Base-by-base conservation (phyloP, 495 filamentous ascomycete genomes). In the Neurospora sp. region DNA sequence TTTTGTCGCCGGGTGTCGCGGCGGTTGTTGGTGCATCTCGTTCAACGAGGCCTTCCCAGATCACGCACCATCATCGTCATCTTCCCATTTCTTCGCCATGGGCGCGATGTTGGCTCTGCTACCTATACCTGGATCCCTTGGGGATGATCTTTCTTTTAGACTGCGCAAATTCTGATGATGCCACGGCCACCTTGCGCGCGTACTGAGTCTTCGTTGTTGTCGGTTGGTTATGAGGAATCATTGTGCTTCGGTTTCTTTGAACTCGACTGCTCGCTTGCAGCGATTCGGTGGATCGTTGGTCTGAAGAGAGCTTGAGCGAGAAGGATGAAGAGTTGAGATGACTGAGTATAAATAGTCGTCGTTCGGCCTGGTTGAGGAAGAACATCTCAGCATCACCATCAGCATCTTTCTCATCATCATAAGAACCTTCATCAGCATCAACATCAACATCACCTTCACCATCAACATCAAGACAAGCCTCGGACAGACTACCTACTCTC, bases 121-220 rank as follows among this genome's bases (percentile, higher is more conserved):
- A 31, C 5, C 5, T 5, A 14, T 31, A 31, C 5, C 1, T 23
- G 1, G 49, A 23, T 31, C 5, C 23, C 49, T 60, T 10, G 23
- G n/a, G 4, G 20, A 6, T 60, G 20, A 5, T 5, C 35, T 35
- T 23, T 27, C 20, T 27, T 60, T 60, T 5, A 14, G 11, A 14
- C 0, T 1, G 5, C 5, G 11, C 5, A 1, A 5, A 14, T 0
- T 0, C 0, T 60, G 11, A 27, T 2, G 20, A 14, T 23, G 5
- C 4, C 49, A 3, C 2, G 5, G 4, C 5, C 10, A 12, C 8
- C 5, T 60, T 60, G 20, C 4, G 20, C 49, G 11, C 49, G 20
- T 27, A 60, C 23, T 5, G 11, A 2, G 5, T 31, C 11, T 11
- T 20, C 49, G 4, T 60, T 23, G 23, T 20, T 60, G 49, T 27